These are phyloP conservation scores for Amauroascus verrucosus DNA, from an alignment of 2,329 filamentous ascomycete genomes.

Conservation along the genomic window DNA sequence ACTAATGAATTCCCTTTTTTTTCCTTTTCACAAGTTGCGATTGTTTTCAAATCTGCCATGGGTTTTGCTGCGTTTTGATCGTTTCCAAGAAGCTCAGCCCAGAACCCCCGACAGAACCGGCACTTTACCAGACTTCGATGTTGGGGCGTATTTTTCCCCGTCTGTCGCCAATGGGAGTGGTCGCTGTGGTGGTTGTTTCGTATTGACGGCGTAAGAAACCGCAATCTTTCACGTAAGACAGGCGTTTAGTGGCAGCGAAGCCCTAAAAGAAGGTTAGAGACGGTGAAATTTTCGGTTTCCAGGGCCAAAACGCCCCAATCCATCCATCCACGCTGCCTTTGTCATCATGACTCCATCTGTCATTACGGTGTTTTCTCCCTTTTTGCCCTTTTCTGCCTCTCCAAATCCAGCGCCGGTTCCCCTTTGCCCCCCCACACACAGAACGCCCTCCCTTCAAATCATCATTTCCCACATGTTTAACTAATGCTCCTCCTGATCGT, in stretches of 20 bases:
- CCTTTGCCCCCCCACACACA: neutral
- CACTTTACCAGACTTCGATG: neutral
- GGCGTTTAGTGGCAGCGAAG: too few relatives aligned
- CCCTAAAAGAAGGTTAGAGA: neutral
- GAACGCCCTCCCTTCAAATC: slow-evolving; percentile 1
- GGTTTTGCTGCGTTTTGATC: neutral
- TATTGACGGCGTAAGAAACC: neutral
- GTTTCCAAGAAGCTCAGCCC: neutral
- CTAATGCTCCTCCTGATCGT: slow-evolving; percentile 18
- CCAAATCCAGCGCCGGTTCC: too few relatives aligned
- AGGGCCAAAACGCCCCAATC: neutral
- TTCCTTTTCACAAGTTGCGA: too few relatives aligned
- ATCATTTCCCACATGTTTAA: slow-evolving; percentile 8
- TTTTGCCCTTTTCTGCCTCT: neutral
- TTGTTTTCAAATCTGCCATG: neutral
- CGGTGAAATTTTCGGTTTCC: neutral
- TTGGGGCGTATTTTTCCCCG: neutral
- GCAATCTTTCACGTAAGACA: slow-evolving; percentile 1
- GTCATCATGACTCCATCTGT: slow-evolving; percentile 1
- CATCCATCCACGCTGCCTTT: neutral
- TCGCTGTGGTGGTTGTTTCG: neutral
- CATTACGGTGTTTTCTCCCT: neutral
- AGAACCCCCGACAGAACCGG: slow-evolving; percentile 1
- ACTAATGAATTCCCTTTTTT: too few relatives aligned
- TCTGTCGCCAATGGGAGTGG: neutral